Evolutionary conservation across 2,329 filamentous ascomycete genomes (phyloP).

Genomic region (Pestalotiopsis fici): DNA sequence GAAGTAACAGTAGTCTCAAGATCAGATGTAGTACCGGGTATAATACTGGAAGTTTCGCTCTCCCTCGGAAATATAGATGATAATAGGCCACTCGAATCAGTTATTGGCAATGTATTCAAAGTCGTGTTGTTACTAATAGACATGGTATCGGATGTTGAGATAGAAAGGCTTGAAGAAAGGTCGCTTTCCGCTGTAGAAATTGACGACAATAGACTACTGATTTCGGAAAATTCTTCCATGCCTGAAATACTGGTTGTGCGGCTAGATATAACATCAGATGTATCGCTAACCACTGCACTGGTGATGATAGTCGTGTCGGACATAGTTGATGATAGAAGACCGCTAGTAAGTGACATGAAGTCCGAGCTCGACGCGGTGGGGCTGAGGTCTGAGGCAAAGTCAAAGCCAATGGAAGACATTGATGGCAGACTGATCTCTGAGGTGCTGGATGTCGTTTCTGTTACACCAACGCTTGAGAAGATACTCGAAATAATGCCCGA

Average conservation of each 20-base stretch:
- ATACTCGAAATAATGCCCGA: neutral
- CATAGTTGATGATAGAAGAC: neutral
- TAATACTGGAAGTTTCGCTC: neutral
- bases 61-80: neutral
- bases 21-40: neutral
- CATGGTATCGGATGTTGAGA: neutral
- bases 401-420: neutral
- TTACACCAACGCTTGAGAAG: neutral
- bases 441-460: neutral
- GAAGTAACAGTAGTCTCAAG: no score
- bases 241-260: neutral
- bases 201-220: neutral
- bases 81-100: neutral
- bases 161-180: neutral
- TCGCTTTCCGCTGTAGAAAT: neutral
- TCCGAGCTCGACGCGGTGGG: neutral
- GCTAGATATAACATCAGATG: neutral
- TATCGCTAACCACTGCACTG: neutral
- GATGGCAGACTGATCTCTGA: neutral
- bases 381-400: neutral
- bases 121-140: neutral
- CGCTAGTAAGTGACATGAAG: neutral
- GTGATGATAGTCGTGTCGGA: neutral
- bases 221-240: neutral
- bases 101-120: neutral